Conservation (phyloP, 495 filamentous ascomycete genomes). For the Penicillium angulare region DNA sequence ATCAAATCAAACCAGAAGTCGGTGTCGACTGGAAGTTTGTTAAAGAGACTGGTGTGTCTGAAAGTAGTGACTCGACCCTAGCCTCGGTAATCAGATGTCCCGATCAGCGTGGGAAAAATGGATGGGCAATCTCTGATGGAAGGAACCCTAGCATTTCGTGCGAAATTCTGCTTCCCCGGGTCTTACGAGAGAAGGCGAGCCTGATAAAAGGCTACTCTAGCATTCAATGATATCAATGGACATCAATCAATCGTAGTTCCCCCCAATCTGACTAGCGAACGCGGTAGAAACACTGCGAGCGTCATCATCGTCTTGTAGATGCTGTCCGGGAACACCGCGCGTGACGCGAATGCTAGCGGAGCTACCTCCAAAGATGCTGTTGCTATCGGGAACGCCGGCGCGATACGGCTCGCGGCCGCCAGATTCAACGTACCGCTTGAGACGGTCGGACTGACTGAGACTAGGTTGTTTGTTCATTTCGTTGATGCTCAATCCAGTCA, state of each 20-base stretch:
- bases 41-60: conserved; percentile 2
- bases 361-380: conserved; percentile 76
- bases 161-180: conserved; percentile 20
- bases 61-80: conserved; percentile 10
- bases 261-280: conserved; percentile 91
- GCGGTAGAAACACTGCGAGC: conserved; percentile 92
- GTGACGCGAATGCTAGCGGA: conserved; percentile 58
- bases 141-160: conserved; percentile 19
- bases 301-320: conserved; percentile 72
- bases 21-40: background rate
- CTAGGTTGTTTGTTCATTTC: conserved; percentile 74
- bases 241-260: conserved; percentile 79
- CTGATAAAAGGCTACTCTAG: conserved; percentile 19
- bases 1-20: background rate
- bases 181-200: conserved; percentile 10
- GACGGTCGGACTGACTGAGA: conserved; percentile 78
- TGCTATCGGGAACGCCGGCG: conserved; percentile 49
- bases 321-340: conserved; percentile 48
- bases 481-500: conserved; percentile 75
- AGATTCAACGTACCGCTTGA: conserved; percentile 87
- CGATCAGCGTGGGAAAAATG: conserved; percentile 19
- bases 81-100: conserved; percentile 15
- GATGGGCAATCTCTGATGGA: conserved; percentile 26
- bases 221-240: conserved; percentile 5
- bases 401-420: conserved; percentile 55